Evolutionary conservation across 2,329 filamentous ascomycete genomes (phyloP), one percentile per base, ranked within the genome.

Genomic region (Cladosporium sp.): DNA sequence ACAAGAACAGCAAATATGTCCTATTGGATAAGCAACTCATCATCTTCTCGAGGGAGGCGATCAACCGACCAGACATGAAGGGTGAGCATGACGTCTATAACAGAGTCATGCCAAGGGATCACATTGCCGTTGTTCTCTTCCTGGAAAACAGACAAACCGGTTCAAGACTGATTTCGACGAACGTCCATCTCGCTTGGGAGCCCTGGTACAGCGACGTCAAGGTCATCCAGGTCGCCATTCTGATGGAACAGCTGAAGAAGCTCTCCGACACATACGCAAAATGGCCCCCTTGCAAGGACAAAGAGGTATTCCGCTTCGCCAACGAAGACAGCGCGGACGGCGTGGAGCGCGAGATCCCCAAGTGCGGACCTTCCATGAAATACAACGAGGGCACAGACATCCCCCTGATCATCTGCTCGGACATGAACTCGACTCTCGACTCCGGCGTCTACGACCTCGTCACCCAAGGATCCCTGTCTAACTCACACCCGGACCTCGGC

Each of bases 71-170:
- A 2, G 93, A 97, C 67, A 96, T 96, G 83, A 97, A 97, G 73
- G 89, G 91, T 51, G 89, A 95, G 63, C 89, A 95, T 65, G 93
- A 99, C 63, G 92, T 97, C 51, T 97, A 96, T 79, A 99, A 99
- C 68, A 87, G 93, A 22, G 87, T 99, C 54, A 97, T 96, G 93
- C 91, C 92, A 54, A 89, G 93, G 72, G 93, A 99, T 76, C 92
- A 97, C 67, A 96, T 99, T 68, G 93, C 88, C 13, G 86, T 96
- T 42, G 82, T 96, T 42, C 84, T 87, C 50, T 95, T 97, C 74
- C 82, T 99, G 56, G 93, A 99, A 70, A 96, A 95, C 63, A 83
- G 92, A 32, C 75, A 82, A 54, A 96, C 92, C 0, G 93, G 93
- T n/a, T 85, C 89, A 12, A 85, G 93, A 51, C 75, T 97, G 63